Evolutionary conservation across 2,329 filamentous ascomycete genomes (phyloP).

Genomic region (Onygena corvina): DNA sequence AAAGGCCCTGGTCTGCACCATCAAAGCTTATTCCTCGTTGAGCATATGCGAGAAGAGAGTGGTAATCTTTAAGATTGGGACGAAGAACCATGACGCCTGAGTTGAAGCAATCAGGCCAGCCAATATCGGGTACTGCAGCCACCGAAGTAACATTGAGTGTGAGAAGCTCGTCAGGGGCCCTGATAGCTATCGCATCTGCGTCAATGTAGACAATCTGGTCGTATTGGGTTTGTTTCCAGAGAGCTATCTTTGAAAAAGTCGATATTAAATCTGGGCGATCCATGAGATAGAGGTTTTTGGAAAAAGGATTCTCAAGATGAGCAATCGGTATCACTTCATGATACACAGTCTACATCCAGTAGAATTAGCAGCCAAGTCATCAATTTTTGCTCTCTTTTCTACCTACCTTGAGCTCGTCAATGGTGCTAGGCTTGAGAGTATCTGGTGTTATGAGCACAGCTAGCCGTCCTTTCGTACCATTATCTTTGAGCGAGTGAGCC

Average conservation of each 20-base stretch:
- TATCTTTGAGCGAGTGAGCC: slow-evolving; percentile 87
- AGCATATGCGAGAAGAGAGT: slow-evolving; percentile 71
- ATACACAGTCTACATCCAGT: slow-evolving; percentile 54
- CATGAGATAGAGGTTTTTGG: slow-evolving; percentile 83
- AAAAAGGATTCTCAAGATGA: slow-evolving; percentile 61
- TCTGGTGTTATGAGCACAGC: slow-evolving; percentile 74
- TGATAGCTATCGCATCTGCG: slow-evolving; percentile 79
- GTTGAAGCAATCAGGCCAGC: slow-evolving; percentile 97
- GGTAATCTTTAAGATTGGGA: slow-evolving; percentile 78
- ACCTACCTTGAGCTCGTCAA: slow-evolving; percentile 64
- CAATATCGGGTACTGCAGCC: slow-evolving; percentile 78
- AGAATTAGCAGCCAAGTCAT: not conserved
- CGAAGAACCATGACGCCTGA: slow-evolving; percentile 89
- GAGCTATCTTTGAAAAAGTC: slow-evolving; percentile 88
- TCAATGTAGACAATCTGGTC: slow-evolving; percentile 90
- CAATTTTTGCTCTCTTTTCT: not conserved
- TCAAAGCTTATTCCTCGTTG: slow-evolving; percentile 86
- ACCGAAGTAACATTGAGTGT: slow-evolving; percentile 46
- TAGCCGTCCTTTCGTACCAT: slow-evolving; percentile 72
- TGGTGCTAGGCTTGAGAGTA: slow-evolving; percentile 59
- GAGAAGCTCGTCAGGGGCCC: slow-evolving; percentile 89
- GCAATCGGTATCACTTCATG: slow-evolving; percentile 79
- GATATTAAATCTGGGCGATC: slow-evolving; percentile 79
- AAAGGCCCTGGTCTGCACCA: slow-evolving; percentile 84
- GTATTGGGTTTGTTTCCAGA: slow-evolving; percentile 87